Evolutionary conservation across 1,284 basidiomycete species (phyloP), one percentile per base, ranked within the genome.

Genomic region (Neotropicomus parvogracilis): DNA sequence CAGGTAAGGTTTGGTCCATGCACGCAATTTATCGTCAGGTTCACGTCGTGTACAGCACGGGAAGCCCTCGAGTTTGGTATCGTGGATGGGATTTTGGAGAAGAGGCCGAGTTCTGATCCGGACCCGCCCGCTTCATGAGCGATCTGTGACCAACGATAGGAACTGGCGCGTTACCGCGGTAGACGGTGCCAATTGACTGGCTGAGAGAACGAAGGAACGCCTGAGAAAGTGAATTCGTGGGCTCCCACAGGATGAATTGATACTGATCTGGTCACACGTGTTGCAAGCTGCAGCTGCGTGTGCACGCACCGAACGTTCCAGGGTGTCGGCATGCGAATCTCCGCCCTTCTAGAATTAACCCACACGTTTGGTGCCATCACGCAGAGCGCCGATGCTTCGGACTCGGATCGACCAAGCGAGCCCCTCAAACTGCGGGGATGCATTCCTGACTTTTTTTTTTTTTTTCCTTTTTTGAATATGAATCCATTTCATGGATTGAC

Each of bases 1-100:
- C 90, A 43, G 85, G 87, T 86, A 57, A 54, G 75, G 67, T 45
- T 54, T n/a, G 46, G 50, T 40, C 48, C 33, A 44, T 49, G 42
- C 47, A 46, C 48, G 45, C 48, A 51, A 49, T 50, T 51, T 46
- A 43, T 52, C 55, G 41, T 61, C 54, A 50, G 8, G 40, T 49
- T 60, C 38, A 59, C 42, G 37, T 56, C 53, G 26, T 44, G 47
- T 54, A 56, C 64, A 89, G 88, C 92, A 5, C 79, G 85, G 63
- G 88, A 93, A 72, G 91, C 92, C 13, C 73, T 91, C 56, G 78
- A 83, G 37, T 95, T 95, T 68, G 92, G 93, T 24, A 88, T 97
- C 51, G 87, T 95, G 35, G 93, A 97, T 70, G 85, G 84, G 42
- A 90, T 95, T 54, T 75, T 95, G 43, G 83, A 89, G 69, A 84